phyloP scores from a whole-genome alignment of 306 rosid species.

The Gleditsia sinensis region DNA sequence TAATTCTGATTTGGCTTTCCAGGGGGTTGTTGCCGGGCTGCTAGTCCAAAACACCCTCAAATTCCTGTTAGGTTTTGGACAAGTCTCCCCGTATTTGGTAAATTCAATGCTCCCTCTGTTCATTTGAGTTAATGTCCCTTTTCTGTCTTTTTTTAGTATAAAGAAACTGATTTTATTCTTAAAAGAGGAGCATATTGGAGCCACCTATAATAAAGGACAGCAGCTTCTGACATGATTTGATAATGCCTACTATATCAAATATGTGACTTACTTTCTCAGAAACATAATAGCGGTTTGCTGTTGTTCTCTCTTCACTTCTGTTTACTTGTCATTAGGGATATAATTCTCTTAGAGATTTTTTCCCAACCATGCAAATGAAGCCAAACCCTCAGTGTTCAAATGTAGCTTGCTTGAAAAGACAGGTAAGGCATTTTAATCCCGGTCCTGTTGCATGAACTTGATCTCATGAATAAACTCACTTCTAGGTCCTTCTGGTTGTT shows the following conservation, averaged over 20 bases:
- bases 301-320: conserved; percentile 6
- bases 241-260: background rate
- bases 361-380: conserved; percentile 99
- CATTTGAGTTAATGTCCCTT: background rate
- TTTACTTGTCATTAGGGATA: conserved; percentile 72
- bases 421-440: conserved; percentile 52
- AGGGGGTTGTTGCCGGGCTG: conserved; percentile 99
- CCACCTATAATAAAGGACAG: conserved; percentile 14
- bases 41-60: conserved; percentile 94
- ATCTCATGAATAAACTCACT: conserved; percentile 7
- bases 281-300: conserved; percentile 12
- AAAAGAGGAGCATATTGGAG: too few relatives aligned
- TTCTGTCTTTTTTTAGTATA: background rate
- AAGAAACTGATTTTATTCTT: conserved; percentile 3
- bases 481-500: conserved; percentile 10
- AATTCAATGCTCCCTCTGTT: conserved; percentile 29
- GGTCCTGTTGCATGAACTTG: conserved; percentile 19
- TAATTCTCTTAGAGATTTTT: conserved; percentile 92
- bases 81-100: conserved; percentile 90
- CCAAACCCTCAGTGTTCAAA: conserved; percentile 99
- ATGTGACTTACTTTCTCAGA: background rate
- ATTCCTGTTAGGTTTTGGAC: conserved; percentile 81
- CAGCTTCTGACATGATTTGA: background rate
- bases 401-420: conserved; percentile 76
- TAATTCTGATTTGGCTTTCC: conserved; percentile 32